phyloP scores from a whole-genome alignment of 192 early-diverging fungal genomes.

The Rhizophagus clarus region DNA sequence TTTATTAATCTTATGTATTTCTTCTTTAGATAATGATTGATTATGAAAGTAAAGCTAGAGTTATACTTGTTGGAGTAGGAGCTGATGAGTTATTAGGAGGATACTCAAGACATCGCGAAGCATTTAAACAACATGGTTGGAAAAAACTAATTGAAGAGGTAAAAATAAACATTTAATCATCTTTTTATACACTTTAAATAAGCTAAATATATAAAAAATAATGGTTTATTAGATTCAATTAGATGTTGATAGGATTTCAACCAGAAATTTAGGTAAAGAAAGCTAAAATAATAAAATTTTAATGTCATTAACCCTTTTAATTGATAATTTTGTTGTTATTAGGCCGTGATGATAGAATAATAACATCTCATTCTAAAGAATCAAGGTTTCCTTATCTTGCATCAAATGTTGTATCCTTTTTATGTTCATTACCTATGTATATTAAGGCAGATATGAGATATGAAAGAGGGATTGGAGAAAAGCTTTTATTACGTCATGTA shows the following conservation, averaged over 20 bases:
- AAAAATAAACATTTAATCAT: neutral
- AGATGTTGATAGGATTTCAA: slow-evolving; percentile 84
- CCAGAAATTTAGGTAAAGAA: slow-evolving; percentile 73
- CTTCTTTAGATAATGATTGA: slow-evolving; percentile 34
- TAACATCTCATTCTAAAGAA: slow-evolving; percentile 85
- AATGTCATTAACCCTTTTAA: neutral
- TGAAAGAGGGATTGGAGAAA: slow-evolving; percentile 84
- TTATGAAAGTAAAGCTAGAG: slow-evolving; percentile 71
- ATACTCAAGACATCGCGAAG: slow-evolving; percentile 83
- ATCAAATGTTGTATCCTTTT: slow-evolving; percentile 64
- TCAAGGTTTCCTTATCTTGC: slow-evolving; percentile 86
- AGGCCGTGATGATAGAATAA: slow-evolving; percentile 92
- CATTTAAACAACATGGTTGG: slow-evolving; percentile 69
- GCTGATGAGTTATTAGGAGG: slow-evolving; percentile 95
- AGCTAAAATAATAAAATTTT: neutral
- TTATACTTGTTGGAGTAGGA: slow-evolving; percentile 86
- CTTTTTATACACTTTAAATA: neutral
- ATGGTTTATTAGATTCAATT: slow-evolving; percentile 60
- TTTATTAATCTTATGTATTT: neutral
- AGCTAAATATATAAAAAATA: neutral
- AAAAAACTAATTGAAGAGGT: slow-evolving; percentile 66
- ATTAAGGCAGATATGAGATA: slow-evolving; percentile 84
- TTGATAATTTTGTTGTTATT: neutral
- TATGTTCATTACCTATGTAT: slow-evolving; percentile 72
- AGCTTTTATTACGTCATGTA: slow-evolving; percentile 79